These are phyloP conservation scores for Epichloe sibirici DNA, from an alignment of 2,329 filamentous ascomycete species.

Conservation along the genomic window DNA sequence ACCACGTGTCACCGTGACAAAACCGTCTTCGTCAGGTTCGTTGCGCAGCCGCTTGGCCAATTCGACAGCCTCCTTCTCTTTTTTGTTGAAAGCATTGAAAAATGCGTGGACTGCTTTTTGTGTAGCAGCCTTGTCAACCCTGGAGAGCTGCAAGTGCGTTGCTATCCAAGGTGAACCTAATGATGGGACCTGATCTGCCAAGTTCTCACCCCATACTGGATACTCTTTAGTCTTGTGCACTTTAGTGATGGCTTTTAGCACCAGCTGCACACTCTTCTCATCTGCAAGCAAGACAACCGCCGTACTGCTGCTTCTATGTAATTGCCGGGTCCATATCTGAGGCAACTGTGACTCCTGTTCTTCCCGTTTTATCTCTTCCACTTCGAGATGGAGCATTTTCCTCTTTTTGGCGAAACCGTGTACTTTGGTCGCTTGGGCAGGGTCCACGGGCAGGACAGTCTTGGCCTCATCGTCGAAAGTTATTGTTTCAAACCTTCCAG, in stretches of 20 bases:
- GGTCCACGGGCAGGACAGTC: slow-evolving; percentile 28
- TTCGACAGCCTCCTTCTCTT: slow-evolving; percentile 50
- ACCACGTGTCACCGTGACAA: slow-evolving; percentile 79
- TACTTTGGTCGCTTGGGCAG: slow-evolving; percentile 33
- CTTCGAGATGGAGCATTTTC: slow-evolving; percentile 37
- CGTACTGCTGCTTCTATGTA: slow-evolving; percentile 63
- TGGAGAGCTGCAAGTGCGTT: slow-evolving; percentile 57
- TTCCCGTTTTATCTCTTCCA: slow-evolving; percentile 39
- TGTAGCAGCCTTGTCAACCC: slow-evolving; percentile 54
- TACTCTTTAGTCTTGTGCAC: slow-evolving; percentile 45
- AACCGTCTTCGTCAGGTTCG: slow-evolving; percentile 88
- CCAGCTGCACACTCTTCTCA: slow-evolving; percentile 60
- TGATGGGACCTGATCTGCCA: slow-evolving; percentile 40
- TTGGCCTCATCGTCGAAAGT: slow-evolving; percentile 56
- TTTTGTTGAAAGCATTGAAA: slow-evolving; percentile 69
- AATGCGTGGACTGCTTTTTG: slow-evolving; percentile 70
- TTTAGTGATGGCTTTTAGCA: slow-evolving; percentile 62
- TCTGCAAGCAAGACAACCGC: slow-evolving; percentile 80
- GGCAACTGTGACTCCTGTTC: slow-evolving; percentile 54
- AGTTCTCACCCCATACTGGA: slow-evolving; percentile 56
- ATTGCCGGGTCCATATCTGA: slow-evolving; percentile 55
- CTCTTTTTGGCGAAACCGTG: slow-evolving; percentile 28
- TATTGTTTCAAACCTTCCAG: slow-evolving; percentile 66
- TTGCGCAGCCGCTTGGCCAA: slow-evolving; percentile 54
- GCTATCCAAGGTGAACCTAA: slow-evolving; percentile 49